Evolutionary conservation across 2,329 filamentous ascomycete genomes (phyloP).

Genomic region (Aschersonia sp.): DNA sequence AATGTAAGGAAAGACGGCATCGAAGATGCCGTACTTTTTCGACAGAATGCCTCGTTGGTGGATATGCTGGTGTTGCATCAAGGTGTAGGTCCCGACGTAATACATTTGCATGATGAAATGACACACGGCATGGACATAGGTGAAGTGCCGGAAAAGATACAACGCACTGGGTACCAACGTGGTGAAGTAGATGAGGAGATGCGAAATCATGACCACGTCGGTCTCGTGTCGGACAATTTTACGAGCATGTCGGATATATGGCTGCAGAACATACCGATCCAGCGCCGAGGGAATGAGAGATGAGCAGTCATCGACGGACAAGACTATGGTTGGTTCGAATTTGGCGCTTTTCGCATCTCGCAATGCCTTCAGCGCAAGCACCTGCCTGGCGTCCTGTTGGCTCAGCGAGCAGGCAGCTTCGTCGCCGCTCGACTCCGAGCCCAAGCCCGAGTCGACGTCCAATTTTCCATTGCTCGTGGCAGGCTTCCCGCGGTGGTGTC

Average conservation of each 20-base stretch:
- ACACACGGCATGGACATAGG: constrained; percentile 49
- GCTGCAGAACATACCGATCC: constrained; percentile 36
- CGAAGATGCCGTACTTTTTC: constrained; percentile 39
- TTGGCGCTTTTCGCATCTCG: constrained; percentile 23
- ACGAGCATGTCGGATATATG: constrained; percentile 43
- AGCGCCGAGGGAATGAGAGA: constrained; percentile 22
- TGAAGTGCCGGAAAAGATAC: constrained; percentile 50
- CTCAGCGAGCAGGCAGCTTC: not conserved
- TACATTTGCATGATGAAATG: constrained; percentile 52
- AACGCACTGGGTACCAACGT: constrained; percentile 57
- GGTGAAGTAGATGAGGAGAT: constrained; percentile 55
- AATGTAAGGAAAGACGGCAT: constrained; percentile 56
- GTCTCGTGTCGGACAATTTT: constrained; percentile 47
- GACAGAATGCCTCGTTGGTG: constrained; percentile 57
- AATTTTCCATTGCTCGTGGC: not conserved
- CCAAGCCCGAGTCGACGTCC: constrained; percentile 5
- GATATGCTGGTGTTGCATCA: constrained; percentile 78
- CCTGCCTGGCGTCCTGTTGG: constrained; percentile 5
- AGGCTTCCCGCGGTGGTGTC: not conserved
- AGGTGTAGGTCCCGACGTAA: constrained; percentile 60
- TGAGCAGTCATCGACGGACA: constrained; percentile 22
- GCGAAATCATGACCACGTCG: constrained; percentile 66
- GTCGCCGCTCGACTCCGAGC: constrained; percentile 3
- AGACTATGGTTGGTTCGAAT: constrained; percentile 33
- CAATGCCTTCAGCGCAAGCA: constrained; percentile 22